Evolutionary conservation across 139 green algal genomes (phyloP).

Genomic region (Chlorella sp.): DNA sequence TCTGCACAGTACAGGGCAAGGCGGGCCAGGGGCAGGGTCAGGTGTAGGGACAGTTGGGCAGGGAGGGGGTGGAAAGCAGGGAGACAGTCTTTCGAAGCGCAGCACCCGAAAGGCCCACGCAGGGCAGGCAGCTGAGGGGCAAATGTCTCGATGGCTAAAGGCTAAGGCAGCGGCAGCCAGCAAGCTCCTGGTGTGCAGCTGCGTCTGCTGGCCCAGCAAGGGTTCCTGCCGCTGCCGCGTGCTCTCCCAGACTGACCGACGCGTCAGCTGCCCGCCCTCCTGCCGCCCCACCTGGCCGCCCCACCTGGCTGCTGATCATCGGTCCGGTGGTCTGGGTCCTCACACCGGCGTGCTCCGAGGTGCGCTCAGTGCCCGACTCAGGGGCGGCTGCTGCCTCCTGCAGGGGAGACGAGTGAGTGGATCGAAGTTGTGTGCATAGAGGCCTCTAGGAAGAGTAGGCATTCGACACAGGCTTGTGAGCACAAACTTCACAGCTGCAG

Average conservation of each 20-base stretch:
- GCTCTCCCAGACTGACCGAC: neutral
- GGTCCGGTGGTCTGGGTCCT: neutral
- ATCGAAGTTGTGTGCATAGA: no score
- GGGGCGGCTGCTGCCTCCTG: slow-evolving; percentile 4
- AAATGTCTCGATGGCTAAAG: no score
- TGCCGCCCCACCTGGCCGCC: no score
- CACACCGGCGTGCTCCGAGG: neutral
- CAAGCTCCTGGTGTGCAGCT: no score
- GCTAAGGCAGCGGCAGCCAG: no score
- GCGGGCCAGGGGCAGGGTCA: neutral
- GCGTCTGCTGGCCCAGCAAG: no score
- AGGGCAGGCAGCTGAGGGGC: no score
- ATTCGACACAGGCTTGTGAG: neutral
- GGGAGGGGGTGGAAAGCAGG: neutral
- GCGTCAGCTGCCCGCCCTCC: no score
- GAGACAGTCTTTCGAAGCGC: no score
- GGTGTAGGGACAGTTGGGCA: neutral
- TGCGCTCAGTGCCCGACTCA: neutral
- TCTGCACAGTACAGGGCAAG: neutral
- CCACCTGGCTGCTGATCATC: neutral
- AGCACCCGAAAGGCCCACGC: neutral
- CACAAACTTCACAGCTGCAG: neutral
- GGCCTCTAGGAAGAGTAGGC: neutral
- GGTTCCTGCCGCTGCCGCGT: no score
- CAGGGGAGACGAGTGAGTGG: neutral